Base-by-base conservation (phyloP, 768 basidiomycete genomes). In the Leccinum rimulosum region DNA sequence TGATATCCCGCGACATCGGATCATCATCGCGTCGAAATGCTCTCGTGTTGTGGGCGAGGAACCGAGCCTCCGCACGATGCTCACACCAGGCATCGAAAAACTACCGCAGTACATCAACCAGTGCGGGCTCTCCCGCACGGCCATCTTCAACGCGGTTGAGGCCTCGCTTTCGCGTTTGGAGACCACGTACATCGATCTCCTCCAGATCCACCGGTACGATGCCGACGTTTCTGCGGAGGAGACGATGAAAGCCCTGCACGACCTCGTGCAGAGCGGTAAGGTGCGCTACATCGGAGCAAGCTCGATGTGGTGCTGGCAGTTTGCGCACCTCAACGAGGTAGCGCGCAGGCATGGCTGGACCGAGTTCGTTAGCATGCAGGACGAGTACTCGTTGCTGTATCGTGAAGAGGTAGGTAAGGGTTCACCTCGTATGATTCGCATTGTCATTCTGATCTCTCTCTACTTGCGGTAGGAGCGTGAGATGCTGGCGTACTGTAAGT, bases 331-430 rank as follows among this genome's bases (percentile, higher is more conserved):
- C 66, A 79, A 81, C 55, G 74, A 77, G 43, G 74, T 79, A 3
- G 81, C 81, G 11, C 70, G 70, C 47, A 70, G 71, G 54, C 70
- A 80, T 38, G 79, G 76, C 4, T 82, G 82, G 75, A 82, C 83
- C 6, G 78, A 74, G 59, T 85, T 85, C 60, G 74, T 82, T 51
- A 79, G 81, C 54, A 82, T 84, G 76, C 84, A 85, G 68, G 75
- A 77, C 52, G 78, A 80, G 55, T 78, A 84, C 61, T 81, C 76
- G 25, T 67, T 83, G 6, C 74, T 84, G 19, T 84, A 85, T 65
- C 74, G 82, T 17, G 79, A 82, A 60, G 82, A 84, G 70, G 30
- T 30, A 3, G 28, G n/a, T 6, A 6, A 15, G 35, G 35, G 14
- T 36, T 15, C 14, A 6, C 35, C 35, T 15, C 35, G 14, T 35